Base-by-base conservation (phyloP, 495 filamentous ascomycete genomes). In the Daldinia childiae region DNA sequence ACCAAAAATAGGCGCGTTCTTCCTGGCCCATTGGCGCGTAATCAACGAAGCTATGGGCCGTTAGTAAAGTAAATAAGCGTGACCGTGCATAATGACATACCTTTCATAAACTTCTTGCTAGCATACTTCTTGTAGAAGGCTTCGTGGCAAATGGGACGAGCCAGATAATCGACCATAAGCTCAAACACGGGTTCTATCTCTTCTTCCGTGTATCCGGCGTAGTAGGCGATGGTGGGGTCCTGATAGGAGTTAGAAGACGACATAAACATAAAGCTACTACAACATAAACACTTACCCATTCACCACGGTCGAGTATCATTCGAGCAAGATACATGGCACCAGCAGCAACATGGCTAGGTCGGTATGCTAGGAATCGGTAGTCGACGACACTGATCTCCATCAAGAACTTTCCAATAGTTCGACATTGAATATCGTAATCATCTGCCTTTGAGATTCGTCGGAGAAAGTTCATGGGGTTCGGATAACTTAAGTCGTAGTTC, bases 121-220 rank as follows among this genome's bases (percentile, higher is more conserved):
- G 96, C 95, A 76, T 99, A 99, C 79, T 99, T 99, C 86, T 95
- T 95, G 86, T 97, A 98, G 87, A 99, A 98, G 17, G 96, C 95
- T 79, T 98, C 93, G 73, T 98, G 95, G 41, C 87, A 86, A 50
- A 97, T 93, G 32, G 96, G 95, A 8, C 90, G 87, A 63, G 89
- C 90, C 36, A 98, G 89, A 76, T 98, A 98, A 76, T 98, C 93
- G 62, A 99, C 87, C 95, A 99, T 98, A 55, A 98, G 83, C 72
- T 89, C 87, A 80, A 97, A 93, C 55, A 98, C 93, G 6, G 96
- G 95, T 74, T 93, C 87, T 67, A 99, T 93, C 77, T 98, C 92
- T 30, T 92, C 89, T 79, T 98, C 94, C 7, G 88, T 89, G 75
- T 98, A 99, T 54, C 96, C 96, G 58, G 95, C 90, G 77, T 97